Percentiles rank a stretch among this genome's conserved stretches.
phyloP scores from a whole-genome alignment of 495 filamentous ascomycete genomes.

The Penicillium soppii region DNA sequence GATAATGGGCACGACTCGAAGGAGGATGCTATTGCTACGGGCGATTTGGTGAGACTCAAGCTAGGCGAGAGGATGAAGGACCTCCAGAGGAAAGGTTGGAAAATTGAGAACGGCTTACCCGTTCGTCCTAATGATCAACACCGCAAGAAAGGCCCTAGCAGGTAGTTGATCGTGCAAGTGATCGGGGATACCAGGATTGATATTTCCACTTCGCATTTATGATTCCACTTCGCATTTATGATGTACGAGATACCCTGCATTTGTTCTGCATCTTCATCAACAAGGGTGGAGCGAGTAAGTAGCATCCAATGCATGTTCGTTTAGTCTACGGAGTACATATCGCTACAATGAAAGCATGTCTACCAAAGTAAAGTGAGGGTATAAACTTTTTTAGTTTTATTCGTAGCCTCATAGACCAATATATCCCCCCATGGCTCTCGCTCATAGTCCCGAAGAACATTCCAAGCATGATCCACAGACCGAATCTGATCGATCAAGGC shows the following conservation, averaged over 20 bases:
- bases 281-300: too few relatives aligned
- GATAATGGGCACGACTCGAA: conserved; percentile 77
- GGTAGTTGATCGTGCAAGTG: too few relatives aligned
- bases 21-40: conserved; percentile 86
- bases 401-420: conserved; percentile 26
- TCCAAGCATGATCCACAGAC: conserved; percentile 13
- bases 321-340: too few relatives aligned
- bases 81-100: conserved; percentile 66
- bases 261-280: background rate
- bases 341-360: too few relatives aligned
- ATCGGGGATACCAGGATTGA: too few relatives aligned
- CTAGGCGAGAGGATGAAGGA: conserved; percentile 63
- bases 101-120: conserved; percentile 49
- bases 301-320: too few relatives aligned
- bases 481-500: conserved; percentile 19
- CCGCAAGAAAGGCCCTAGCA: too few relatives aligned
- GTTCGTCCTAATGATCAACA: conserved; percentile 41
- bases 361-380: conserved; percentile 17
- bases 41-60: conserved; percentile 73
- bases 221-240: too few relatives aligned
- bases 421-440: conserved; percentile 22
- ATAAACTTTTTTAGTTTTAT: conserved; percentile 32
- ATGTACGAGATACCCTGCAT: background rate
- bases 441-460: conserved; percentile 6
- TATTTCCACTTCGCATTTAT: too few relatives aligned